Conservation (phyloP, 345 rosid species). For the Eucalyptus regnans region DNA sequence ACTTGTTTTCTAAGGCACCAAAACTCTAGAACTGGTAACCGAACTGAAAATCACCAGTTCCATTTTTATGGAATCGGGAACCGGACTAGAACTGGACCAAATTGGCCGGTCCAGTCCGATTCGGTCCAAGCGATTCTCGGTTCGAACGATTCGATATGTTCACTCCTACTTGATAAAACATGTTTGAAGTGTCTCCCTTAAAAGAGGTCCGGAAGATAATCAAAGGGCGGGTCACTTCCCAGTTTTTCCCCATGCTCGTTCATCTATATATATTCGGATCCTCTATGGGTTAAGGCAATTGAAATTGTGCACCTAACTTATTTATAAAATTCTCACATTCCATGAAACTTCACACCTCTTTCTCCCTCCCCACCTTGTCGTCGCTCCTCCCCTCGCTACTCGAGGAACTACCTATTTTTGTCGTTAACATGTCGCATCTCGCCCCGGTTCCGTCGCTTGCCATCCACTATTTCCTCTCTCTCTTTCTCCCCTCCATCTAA, state of each 20-base stretch:
- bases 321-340: too few relatives aligned
- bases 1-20: background rate
- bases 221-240: too few relatives aligned
- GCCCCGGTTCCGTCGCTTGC: background rate
- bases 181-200: too few relatives aligned
- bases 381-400: background rate
- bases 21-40: too few relatives aligned
- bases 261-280: background rate
- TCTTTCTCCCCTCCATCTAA: background rate
- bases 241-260: too few relatives aligned
- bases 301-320: background rate
- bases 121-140: too few relatives aligned
- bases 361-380: background rate
- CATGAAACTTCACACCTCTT: background rate
- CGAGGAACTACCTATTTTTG: background rate
- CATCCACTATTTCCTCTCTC: background rate
- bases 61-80: too few relatives aligned
- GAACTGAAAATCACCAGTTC: too few relatives aligned
- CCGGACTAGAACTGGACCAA: too few relatives aligned
- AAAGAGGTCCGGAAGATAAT: too few relatives aligned
- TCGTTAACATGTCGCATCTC: background rate
- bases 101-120: fast-evolving
- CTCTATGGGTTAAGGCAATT: background rate
- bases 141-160: fast-evolving
- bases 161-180: too few relatives aligned